Evolutionary conservation across 2,329 filamentous ascomycete species (phyloP), one percentile per base, ranked within the genome.

Genomic region (Didymella lethalis): DNA sequence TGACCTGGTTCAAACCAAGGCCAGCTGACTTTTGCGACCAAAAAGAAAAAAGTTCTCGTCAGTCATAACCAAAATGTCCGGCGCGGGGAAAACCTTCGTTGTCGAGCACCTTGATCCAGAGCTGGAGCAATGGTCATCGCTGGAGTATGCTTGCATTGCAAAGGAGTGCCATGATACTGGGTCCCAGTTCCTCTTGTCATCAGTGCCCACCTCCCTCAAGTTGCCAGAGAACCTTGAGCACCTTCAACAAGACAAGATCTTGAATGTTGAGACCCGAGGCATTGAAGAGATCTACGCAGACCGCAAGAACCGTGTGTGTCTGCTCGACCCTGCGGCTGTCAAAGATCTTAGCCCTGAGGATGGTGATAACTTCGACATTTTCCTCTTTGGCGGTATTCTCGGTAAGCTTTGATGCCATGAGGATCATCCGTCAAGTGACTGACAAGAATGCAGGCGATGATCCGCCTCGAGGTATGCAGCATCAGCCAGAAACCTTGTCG

Each of bases 81-180:
- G 65, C 66, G 43, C 67, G 20, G 72, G 68, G 61, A 91, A 93
- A 79, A 93, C 88, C 43, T 97, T 95, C 80, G 91, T 98, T 71
- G 93, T 98, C 69, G 94, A 98, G 82, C 94, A 99, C 79, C 88
- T 99, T 65, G 95, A 99, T 80, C 89, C 91, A 40, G 95, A 99
- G 79, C 85, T 99, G 29, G 95, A 96, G 32, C 86, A 88, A 40
- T 99, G 95, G 95, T 98, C 95, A 25, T 88, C 92, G 64, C 86
- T 98, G 52, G 95, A 99, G 81, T 99, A 99, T 81, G 82, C 87
- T 54, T 86, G 90, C 72, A 97, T 99, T 75, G 92, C 92, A 50
- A 82, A 85, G 61, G 95, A 99, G 82, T 92, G 90, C 51, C 81
- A 87, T 63, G 84, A 84, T 25, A 80, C 86, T 3, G 85, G 86